phyloP scores from a whole-genome alignment of 2,329 filamentous ascomycete genomes.

The Zasmidium citrigriseum region DNA sequence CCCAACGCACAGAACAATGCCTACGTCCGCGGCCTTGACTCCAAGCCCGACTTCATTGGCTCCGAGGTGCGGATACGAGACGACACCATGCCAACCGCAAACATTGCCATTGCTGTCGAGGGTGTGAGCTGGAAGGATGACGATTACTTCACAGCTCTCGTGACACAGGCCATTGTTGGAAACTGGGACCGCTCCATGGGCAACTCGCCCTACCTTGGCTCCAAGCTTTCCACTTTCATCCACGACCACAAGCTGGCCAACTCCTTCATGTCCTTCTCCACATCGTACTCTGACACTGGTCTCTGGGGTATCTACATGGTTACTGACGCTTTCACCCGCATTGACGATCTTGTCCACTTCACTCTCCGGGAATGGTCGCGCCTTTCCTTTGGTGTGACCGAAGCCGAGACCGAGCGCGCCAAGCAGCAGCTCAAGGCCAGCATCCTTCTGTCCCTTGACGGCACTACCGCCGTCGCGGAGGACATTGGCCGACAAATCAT shows the following conservation, averaged over 20 bases:
- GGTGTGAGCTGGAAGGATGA: conserved; percentile 99
- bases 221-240: conserved; percentile 94
- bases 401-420: conserved; percentile 93
- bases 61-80: conserved; percentile 95
- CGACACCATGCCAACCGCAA: conserved; percentile 91
- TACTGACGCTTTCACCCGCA: conserved; percentile 79
- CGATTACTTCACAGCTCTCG: conserved; percentile 97
- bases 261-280: conserved; percentile 99
- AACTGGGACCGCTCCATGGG: conserved; percentile 99
- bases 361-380: conserved; percentile 97
- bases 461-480: conserved; percentile 94
- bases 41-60: conserved; percentile 91
- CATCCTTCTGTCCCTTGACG: conserved; percentile 93
- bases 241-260: conserved; percentile 95
- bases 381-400: conserved; percentile 81
- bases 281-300: conserved; percentile 98
- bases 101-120: conserved; percentile 98
- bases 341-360: conserved; percentile 98
- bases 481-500: conserved; percentile 98
- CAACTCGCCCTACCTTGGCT: conserved; percentile 94
- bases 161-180: conserved; percentile 96
- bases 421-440: conserved; percentile 99
- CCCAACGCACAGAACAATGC: conserved; percentile 72
- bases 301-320: conserved; percentile 99
- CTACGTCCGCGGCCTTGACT: conserved; percentile 73